Conservation (phyloP, 2,329 filamentous ascomycete species). For the Trichoderma semiorbis region DNA sequence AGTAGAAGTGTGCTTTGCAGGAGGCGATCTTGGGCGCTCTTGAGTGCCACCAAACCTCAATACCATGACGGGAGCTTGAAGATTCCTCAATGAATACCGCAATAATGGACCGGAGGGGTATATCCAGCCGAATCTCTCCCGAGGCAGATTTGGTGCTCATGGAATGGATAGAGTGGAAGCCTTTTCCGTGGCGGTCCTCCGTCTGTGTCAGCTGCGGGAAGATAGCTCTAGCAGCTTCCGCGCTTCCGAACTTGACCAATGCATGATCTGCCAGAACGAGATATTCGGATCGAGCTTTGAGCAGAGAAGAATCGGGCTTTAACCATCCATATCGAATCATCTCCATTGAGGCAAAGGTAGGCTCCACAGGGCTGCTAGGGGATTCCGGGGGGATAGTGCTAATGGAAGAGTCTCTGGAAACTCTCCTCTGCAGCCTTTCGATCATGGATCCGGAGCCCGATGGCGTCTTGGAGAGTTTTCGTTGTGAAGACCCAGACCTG, state of each 20-base stretch:
- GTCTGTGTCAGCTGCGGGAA: slow-evolving; percentile 44
- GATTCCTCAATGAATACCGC: slow-evolving; percentile 52
- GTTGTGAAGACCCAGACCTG: slow-evolving; percentile 32
- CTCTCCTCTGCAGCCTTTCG: slow-evolving; percentile 39
- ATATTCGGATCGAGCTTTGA: slow-evolving; percentile 49
- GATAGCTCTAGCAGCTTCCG: slow-evolving; percentile 44
- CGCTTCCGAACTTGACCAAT: slow-evolving; percentile 49
- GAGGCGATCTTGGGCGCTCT: slow-evolving; percentile 43
- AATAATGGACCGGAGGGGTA: slow-evolving; percentile 50
- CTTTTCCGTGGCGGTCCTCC: slow-evolving; percentile 22
- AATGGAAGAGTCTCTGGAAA: slow-evolving; percentile 37
- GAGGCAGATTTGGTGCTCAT: slow-evolving; percentile 29
- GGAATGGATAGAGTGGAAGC: slow-evolving; percentile 24
- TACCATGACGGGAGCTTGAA: slow-evolving; percentile 46
- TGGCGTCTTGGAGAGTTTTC: slow-evolving; percentile 37
- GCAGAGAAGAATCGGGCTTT: slow-evolving; percentile 47
- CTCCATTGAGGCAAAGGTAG: slow-evolving; percentile 36
- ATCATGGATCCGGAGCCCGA: slow-evolving; percentile 41
- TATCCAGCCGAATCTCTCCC: slow-evolving; percentile 41
- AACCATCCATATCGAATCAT: slow-evolving; percentile 45
- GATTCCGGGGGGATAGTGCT: slow-evolving; percentile 31
- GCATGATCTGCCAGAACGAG: slow-evolving; percentile 51
- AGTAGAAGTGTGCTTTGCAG: slow-evolving; percentile 47
- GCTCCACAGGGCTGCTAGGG: slow-evolving; percentile 29
- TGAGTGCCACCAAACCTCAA: slow-evolving; percentile 57